Conservation (phyloP, 371 early-diverging fungal species). For the Mortierella sp. region DNA sequence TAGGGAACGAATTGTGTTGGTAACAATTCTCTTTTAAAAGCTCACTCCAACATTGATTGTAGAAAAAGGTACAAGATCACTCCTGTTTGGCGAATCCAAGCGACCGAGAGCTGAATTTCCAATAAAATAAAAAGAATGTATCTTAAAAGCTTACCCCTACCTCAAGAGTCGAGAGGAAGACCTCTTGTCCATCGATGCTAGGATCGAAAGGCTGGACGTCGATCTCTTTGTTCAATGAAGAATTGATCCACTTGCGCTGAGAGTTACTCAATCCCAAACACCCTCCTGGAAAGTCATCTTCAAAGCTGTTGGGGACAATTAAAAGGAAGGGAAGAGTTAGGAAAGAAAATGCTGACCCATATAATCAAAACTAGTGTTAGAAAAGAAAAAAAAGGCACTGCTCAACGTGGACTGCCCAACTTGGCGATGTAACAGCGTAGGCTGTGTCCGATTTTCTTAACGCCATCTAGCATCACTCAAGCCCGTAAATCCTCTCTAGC, state of each 20-base stretch:
- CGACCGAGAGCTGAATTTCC: neutral
- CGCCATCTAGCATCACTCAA: constrained; percentile 5
- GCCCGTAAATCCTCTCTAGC: no score
- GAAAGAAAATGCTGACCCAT: neutral
- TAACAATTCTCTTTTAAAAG: no score
- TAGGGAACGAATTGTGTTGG: no score
- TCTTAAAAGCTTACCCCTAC: constrained; percentile 67
- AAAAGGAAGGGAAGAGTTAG: neutral
- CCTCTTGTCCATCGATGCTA: constrained; percentile 65
- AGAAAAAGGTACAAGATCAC: neutral
- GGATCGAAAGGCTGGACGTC: constrained; percentile 84
- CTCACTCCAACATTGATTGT: no score
- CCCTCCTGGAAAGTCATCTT: constrained; percentile 70
- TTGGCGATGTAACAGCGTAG: neutral
- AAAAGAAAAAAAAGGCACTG: no score
- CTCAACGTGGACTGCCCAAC: no score
- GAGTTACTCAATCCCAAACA: constrained; percentile 81
- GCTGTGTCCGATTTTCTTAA: neutral
- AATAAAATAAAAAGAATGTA: neutral
- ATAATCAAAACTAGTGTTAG: neutral
- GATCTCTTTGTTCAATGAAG: constrained; percentile 87
- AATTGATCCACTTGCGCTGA: constrained; percentile 91
- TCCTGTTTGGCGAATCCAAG: neutral
- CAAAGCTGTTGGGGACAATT: constrained; percentile 57
- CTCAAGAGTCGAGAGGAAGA: constrained; percentile 78